Evolutionary conservation across 441 rosid genomes (phyloP).

Genomic region (Pelargonium fulgidum): DNA sequence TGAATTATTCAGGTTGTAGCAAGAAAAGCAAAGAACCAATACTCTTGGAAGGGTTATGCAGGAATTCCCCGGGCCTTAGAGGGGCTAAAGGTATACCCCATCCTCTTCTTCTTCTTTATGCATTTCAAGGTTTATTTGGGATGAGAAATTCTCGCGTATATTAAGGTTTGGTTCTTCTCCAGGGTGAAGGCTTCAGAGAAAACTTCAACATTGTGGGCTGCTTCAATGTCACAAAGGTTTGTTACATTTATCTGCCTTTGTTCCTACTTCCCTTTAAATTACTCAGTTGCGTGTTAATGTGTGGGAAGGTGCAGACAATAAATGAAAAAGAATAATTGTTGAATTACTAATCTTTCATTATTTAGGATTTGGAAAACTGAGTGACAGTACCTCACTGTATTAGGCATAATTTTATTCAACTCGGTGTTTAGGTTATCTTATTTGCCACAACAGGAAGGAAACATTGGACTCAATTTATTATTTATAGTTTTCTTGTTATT

Average conservation of each 20-base stretch:
- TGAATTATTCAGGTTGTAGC: constrained; percentile 48
- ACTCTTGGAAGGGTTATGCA: constrained; percentile 69
- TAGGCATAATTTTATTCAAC: too few relatives aligned
- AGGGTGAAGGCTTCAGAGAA: constrained; percentile 61
- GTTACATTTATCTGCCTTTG: not conserved
- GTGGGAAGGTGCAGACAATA: not conserved
- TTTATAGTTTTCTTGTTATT: too few relatives aligned
- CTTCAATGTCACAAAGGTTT: constrained; percentile 41
- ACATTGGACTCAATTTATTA: too few relatives aligned
- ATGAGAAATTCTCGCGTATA: too few relatives aligned
- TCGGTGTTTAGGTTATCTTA: too few relatives aligned
- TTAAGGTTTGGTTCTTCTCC: constrained; percentile 12
- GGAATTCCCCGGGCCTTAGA: constrained; percentile 55
- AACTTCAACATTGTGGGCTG: constrained; percentile 36
- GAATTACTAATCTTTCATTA: not conserved
- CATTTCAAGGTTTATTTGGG: not conserved
- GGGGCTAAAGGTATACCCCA: constrained; percentile 40
- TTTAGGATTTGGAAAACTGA: not conserved
- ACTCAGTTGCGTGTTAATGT: not conserved
- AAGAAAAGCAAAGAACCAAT: constrained; percentile 71
- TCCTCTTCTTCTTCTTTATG: not conserved
- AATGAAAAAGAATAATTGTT: not conserved
- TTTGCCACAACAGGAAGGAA: too few relatives aligned
- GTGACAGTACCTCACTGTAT: too few relatives aligned
- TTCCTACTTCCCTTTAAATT: not conserved